Base-by-base conservation (phyloP, 1,284 basidiomycete genomes). In the Waitea zeae region DNA sequence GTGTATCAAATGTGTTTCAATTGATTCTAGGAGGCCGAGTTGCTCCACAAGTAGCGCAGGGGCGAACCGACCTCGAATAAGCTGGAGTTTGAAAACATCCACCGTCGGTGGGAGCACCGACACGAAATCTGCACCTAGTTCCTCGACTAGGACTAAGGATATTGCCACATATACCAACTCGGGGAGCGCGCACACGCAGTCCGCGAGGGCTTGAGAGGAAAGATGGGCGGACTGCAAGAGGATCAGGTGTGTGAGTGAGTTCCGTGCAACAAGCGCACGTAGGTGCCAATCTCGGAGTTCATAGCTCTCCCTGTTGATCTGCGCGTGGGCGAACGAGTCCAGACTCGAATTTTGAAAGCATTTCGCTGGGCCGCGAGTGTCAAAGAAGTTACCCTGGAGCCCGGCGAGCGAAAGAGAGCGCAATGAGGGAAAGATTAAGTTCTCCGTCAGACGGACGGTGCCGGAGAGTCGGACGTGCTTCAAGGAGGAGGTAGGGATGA, bases 91-190 rank as follows among this genome's bases (percentile, higher is more conserved):
- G 36, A 63, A 36, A 3, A 51, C 49, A 7, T 15, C 19, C 4
- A 59, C 36, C 7, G 39, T 47, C 11, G 41, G 42, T 6, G 54
- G 50, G 13, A 63, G 34, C 1, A 46, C 44, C 12, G 39, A 35
- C n/a, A 62, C 41, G 37, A 62, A 58, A 31, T 56, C 46, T n/a
- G 44, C 45, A 33, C 47, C 35, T 11, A 58, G 46, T 33, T 62
- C 58, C 12, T 49, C 46, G 4, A 56, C 52, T 3, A 54, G 57
- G 30, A 57, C 45, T 19, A 59, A 38, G 3, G 52, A 52, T 14
- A 63, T 42, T 1, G 58, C 57, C 35, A 64, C 49, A 36, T 57
- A 54, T 36, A 56, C 49, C n/a, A 62, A 44, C 15, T 30, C 37
- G 0, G 43, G 42, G 17, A 61, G 37, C 18, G 29, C 36, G 17